Evolutionary conservation across 371 early-diverging fungal genomes (phyloP).

Genomic region (Zychaea mexicana): DNA sequence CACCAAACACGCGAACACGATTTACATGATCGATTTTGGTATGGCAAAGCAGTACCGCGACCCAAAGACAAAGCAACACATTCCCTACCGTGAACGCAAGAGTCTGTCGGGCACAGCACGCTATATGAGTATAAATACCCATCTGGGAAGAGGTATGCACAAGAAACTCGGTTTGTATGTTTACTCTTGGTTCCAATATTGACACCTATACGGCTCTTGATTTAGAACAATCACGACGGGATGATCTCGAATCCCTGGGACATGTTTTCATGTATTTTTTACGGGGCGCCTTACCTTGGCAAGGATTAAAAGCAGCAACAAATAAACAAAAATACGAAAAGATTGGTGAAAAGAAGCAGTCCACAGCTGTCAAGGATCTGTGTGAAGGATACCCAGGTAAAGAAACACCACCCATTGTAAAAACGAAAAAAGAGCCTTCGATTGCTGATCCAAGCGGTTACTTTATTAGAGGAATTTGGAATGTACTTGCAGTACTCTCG

Average conservation of each 20-base stretch:
- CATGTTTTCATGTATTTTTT: constrained; percentile 94
- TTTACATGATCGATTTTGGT: constrained; percentile 88
- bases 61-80: constrained; percentile 83
- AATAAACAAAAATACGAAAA: constrained; percentile 94
- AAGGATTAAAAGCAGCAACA: constrained; percentile 87
- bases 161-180: neutral
- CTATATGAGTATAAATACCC: constrained; percentile 93
- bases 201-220: neutral
- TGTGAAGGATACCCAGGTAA: constrained; percentile 74
- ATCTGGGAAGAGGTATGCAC: constrained; percentile 65
- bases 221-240: constrained; percentile 87
- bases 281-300: constrained; percentile 92
- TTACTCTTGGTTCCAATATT: neutral
- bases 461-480: constrained; percentile 74
- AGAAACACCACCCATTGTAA: neutral
- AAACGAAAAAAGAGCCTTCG: neutral
- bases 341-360: constrained; percentile 89
- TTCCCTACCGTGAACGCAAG: constrained; percentile 82
- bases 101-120: constrained; percentile 89
- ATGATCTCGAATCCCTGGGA: constrained; percentile 92
- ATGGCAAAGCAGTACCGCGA: constrained; percentile 91
- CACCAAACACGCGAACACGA: constrained; percentile 47
- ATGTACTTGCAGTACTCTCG: constrained; percentile 87
- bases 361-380: constrained; percentile 72
- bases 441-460: no score